Base-by-base conservation (phyloP, 2,329 filamentous ascomycete species). In the Botrytis tulipae region DNA sequence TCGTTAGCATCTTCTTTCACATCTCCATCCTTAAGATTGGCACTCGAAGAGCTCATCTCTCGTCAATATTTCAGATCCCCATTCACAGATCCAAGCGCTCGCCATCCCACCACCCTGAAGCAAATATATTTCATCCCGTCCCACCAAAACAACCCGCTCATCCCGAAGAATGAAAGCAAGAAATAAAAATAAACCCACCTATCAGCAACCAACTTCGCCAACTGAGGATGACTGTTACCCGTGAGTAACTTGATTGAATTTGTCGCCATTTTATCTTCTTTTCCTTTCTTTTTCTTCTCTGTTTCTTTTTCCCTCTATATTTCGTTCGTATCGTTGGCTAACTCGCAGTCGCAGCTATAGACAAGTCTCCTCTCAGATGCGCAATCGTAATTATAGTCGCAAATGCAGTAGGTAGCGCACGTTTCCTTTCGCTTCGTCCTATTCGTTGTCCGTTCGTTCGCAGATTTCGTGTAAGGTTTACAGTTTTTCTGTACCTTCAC, bases 231-330 rank as follows among this genome's bases (percentile, higher is more conserved):
- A 82, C 90, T 92, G 84, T 92, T 93, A 78, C 91, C 91, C 79
- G 91, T 93, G 82, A 93, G 85, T 76, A 93, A 84, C 83, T 93
- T 93, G 82, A 93, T 93, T 54, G 89, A 91, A 83, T 93, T 93
- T 76, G 89, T 87, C 78, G 91, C 88, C 91, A 93, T 93, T 70
- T 60, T 29, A 2, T 61, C 37, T 20, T 57, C 4, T 32, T 9
- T 61, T 46, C 20, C 20, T n/a, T 40, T 25, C 7, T 44, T 20
- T n/a, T 37, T 20, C 29, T 29, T 46, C 60, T 35, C n/a, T 54
- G n/a, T n/a, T 67, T 22, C 35, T 54, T 20, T 37, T 7, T 32
- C n/a, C 25, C 42, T 68, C 35, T 8, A 7, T 35, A 20, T 29
- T 18, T n/a, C 57, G 25, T 18, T n/a, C 40, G 42, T 20, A 8